Percentiles rank a stretch among this genome's conserved stretches.
Conservation (phyloP, 75 land plant genomes). For the Selaginella tamariscina region DNA sequence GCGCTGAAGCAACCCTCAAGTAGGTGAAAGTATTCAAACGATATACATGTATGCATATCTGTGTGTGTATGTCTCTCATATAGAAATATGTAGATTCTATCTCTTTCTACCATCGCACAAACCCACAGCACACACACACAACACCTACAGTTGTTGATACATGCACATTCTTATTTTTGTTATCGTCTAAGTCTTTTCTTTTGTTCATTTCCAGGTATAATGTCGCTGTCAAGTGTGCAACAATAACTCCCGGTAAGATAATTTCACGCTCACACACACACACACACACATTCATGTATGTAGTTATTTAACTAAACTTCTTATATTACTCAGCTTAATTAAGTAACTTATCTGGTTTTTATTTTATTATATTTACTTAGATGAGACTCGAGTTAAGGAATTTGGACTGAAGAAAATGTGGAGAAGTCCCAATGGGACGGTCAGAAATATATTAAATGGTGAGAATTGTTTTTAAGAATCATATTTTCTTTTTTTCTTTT, state of each 20-base stretch:
- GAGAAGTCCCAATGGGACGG: slow-evolving; percentile 87
- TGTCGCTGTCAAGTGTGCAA: slow-evolving; percentile 83
- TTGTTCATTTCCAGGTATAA: slow-evolving; percentile 47
- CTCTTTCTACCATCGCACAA: too few species aligned
- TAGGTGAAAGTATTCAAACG: too few species aligned
- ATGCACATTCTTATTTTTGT: slow-evolving; percentile 1
- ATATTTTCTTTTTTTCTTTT: too few species aligned
- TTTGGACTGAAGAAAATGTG: slow-evolving; percentile 78
- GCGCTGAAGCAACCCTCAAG: slow-evolving; percentile 76
- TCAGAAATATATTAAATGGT: slow-evolving; percentile 80
- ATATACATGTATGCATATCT: too few species aligned
- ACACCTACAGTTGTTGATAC: too few species aligned
- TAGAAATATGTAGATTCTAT: too few species aligned
- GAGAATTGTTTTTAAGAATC: background rate
- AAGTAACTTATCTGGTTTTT: background rate
- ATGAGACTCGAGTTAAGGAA: slow-evolving; percentile 67
- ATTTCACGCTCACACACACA: too few species aligned
- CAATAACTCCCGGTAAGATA: slow-evolving; percentile 79
- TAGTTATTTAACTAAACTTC: too few species aligned
- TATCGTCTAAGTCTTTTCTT: background rate
- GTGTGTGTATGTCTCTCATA: too few species aligned
- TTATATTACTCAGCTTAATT: background rate
- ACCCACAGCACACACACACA: too few species aligned
- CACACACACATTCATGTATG: too few species aligned
- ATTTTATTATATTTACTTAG: slow-evolving; percentile 24